Evolutionary conservation across 257 asterid species (phyloP), one percentile per base, ranked within the genome.

Genomic region (Sherardia arvensis): DNA sequence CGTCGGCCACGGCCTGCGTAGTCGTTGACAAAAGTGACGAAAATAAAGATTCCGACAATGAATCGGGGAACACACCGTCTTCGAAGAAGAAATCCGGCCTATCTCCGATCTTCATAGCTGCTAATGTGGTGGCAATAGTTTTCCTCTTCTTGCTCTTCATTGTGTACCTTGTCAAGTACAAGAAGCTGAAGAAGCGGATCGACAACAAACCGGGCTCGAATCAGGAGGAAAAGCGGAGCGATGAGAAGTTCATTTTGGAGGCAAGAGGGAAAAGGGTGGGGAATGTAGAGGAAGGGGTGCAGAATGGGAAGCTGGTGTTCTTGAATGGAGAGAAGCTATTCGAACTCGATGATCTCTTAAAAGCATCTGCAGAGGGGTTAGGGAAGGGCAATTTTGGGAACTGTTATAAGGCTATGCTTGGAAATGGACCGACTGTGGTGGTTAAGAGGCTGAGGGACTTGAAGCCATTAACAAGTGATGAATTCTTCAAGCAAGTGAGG

Each of bases 281-380:
- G 38, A 68, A 33, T 48, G 69, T 12, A 30, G 84, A 48, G 59
- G 73, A 45, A n/a, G 76, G 32, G 27, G 70, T 65, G 28, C 65
- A 71, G 0, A 76, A 61, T 55, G 93, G 93, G 62, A 77, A 81
- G 65, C 85, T 86, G 3, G 72, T 79, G 68, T 84, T 89, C 58
- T 1, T 78, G 63, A 81, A 69, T n/a, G 68, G 67, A 2, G 80
- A 43, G 61, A 45, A 51, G 6, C 59, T 23, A 5, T 83, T 86
- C 47, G 91, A 83, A 66, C 83, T 86, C 0, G 96, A 83, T 21
- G 91, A 89, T 68, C 77, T 89, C 53, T 61, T 89, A 47, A 81
- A 76, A 62, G 91, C 96, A 3, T 84, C 95, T 2, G 95, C 96
- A 0, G 95, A 86, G 64, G 95, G 95, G 18, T 70, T 89, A 25